Percentiles rank a stretch among this genome's conserved stretches.
Evolutionary conservation across 2,329 filamentous ascomycete species (phyloP).

Genomic region (Apiospora rasikravindrae): DNA sequence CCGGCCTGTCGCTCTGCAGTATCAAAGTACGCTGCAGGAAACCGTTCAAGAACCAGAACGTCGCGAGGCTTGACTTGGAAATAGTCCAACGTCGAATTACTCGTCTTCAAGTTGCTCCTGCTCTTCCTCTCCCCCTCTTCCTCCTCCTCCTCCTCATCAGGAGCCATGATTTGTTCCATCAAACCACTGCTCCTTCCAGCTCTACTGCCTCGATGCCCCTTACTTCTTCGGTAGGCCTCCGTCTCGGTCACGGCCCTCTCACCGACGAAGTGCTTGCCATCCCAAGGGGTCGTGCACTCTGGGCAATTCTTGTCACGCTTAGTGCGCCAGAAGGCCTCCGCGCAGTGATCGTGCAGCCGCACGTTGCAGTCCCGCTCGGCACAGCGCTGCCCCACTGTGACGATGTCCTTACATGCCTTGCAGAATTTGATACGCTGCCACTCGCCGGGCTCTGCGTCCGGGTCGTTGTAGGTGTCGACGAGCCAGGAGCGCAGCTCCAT

Average conservation of each 20-base stretch:
- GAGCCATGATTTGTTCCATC: slow-evolving; percentile 41
- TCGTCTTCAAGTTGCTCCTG: neutral
- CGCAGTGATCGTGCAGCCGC: slow-evolving; percentile 79
- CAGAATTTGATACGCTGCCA: slow-evolving; percentile 85
- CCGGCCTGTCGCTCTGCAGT: neutral
- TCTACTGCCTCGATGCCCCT: slow-evolving; percentile 41
- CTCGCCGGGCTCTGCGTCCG: slow-evolving; percentile 61
- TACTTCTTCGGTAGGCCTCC: slow-evolving; percentile 52
- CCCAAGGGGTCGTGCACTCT: slow-evolving; percentile 59
- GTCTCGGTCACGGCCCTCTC: slow-evolving; percentile 62
- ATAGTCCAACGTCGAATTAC: neutral
- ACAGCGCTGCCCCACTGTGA: slow-evolving; percentile 85
- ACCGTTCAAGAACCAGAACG: neutral
- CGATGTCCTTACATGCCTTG: slow-evolving; percentile 85
- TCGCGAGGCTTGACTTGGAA: neutral
- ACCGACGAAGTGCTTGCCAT: slow-evolving; percentile 56
- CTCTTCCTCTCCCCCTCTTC: neutral
- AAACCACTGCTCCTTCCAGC: slow-evolving; percentile 41
- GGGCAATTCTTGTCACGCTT: slow-evolving; percentile 69
- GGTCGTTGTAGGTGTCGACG: slow-evolving; percentile 87
- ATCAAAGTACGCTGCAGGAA: neutral
- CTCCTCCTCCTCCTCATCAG: slow-evolving; percentile 32
- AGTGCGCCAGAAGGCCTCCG: slow-evolving; percentile 73
- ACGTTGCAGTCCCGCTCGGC: slow-evolving; percentile 68
- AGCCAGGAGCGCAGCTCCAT: slow-evolving; percentile 88